Conservation (phyloP, 495 filamentous ascomycete species). For the Stereocaulon alpinum region DNA sequence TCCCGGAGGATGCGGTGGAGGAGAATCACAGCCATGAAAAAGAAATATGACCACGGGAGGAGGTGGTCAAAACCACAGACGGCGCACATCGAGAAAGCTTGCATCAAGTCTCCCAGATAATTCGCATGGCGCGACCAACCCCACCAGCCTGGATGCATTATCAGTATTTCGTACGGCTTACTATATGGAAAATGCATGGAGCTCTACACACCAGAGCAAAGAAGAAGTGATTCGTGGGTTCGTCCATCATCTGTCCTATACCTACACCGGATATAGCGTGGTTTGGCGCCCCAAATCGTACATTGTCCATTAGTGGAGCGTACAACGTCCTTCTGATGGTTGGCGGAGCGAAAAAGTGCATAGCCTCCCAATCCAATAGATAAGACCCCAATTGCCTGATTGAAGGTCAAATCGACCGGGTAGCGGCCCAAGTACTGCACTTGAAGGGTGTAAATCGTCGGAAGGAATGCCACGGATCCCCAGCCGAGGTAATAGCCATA, state of each 20-base stretch:
- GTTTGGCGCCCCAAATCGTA: conserved; percentile 34
- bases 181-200: too few relatives aligned
- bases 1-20: conserved; percentile 23
- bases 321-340: conserved; percentile 39
- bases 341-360: conserved; percentile 36
- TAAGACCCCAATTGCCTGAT: conserved; percentile 26
- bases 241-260: conserved; percentile 35
- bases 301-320: conserved; percentile 34
- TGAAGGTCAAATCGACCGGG: conserved; percentile 29
- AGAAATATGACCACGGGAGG: conserved; percentile 38
- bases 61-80: conserved; percentile 30
- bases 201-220: conserved; percentile 28
- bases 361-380: conserved; percentile 33
- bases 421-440: conserved; percentile 38
- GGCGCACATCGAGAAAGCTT: conserved; percentile 35
- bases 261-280: conserved; percentile 29
- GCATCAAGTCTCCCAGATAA: conserved; percentile 38
- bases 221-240: conserved; percentile 31
- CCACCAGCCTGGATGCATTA: conserved; percentile 32
- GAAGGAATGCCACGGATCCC: conserved; percentile 38
- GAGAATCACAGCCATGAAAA: conserved; percentile 30
- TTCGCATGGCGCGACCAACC: conserved; percentile 39
- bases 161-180: neutral
- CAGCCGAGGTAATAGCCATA: conserved; percentile 44
- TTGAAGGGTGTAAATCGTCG: conserved; percentile 38